phyloP scores from a whole-genome alignment of 1,284 basidiomycete genomes.

The Marasmius sp. region DNA sequence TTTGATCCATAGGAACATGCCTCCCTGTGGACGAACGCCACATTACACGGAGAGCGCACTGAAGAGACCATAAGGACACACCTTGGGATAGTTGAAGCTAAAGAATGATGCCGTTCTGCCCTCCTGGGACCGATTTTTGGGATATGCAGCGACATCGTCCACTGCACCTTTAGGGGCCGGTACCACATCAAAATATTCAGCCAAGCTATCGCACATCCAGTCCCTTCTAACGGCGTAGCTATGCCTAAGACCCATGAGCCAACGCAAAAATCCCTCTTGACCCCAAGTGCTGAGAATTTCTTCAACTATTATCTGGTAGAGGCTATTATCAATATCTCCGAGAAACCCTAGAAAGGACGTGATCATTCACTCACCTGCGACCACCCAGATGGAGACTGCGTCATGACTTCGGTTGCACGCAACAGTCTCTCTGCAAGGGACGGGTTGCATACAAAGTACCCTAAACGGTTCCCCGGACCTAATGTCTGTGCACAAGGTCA shows the following conservation, averaged over 20 bases:
- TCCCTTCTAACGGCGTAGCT: conserved; percentile 11
- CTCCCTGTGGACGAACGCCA: conserved; percentile 24
- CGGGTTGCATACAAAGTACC: conserved; percentile 51
- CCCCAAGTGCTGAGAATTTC: conserved; percentile 12
- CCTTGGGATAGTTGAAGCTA: conserved; percentile 15
- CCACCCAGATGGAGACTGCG: conserved; percentile 14
- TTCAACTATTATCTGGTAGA: conserved; percentile 8
- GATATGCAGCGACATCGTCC: not conserved
- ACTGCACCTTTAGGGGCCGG: not conserved
- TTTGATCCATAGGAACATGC: conserved; percentile 37
- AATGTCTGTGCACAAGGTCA: conserved; percentile 32
- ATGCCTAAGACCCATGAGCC: conserved; percentile 11
- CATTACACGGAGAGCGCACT: conserved; percentile 15
- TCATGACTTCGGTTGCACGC: conserved; percentile 16
- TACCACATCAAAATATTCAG: conserved; percentile 12
- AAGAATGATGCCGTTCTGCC: conserved; percentile 5
- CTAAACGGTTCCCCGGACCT: conserved; percentile 56
- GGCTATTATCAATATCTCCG: not conserved
- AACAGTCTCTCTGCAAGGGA: conserved; percentile 39
- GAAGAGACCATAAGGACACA: conserved; percentile 24
- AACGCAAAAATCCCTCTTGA: conserved; percentile 12
- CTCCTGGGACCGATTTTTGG: conserved; percentile 1
- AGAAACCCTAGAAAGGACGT: too few species aligned
- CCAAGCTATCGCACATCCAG: conserved; percentile 17
- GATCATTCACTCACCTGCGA: conserved; percentile 3